A percentile compares a stretch with the other conserved stretches of the same genome.
These are phyloP conservation scores for Cercospora sp. DNA, from an alignment of 2,329 filamentous ascomycete genomes.

Conservation along the genomic window DNA sequence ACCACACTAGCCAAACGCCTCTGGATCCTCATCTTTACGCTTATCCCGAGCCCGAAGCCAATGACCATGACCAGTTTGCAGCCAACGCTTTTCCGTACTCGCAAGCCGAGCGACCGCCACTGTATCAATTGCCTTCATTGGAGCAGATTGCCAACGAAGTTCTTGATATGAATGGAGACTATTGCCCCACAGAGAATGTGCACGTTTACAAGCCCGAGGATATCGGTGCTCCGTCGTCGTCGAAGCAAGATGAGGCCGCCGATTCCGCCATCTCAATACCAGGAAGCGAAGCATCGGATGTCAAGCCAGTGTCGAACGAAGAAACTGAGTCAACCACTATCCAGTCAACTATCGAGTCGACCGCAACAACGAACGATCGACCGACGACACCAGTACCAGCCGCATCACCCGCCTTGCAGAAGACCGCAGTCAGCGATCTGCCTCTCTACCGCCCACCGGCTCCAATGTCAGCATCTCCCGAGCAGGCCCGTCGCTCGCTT, in stretches of 20 bases:
- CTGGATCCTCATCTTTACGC: constrained; percentile 28
- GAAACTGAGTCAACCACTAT: constrained; percentile 1
- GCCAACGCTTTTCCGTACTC: constrained; percentile 31
- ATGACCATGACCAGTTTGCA: constrained; percentile 11
- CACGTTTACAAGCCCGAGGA: constrained; percentile 27
- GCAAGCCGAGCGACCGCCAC: constrained; percentile 23
- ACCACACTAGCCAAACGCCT: constrained; percentile 23
- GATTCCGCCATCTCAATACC: constrained; percentile 36
- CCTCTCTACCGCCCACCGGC: constrained; percentile 37
- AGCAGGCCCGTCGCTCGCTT: constrained; percentile 31
- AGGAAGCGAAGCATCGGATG: constrained; percentile 27
- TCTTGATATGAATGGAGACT: constrained; percentile 39
- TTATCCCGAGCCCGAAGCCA: constrained; percentile 16
- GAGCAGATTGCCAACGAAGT: constrained; percentile 43
- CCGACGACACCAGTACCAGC: constrained; percentile 1
- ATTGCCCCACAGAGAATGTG: constrained; percentile 20
- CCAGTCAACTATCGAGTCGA: constrained; percentile 15
- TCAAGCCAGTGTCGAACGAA: constrained; percentile 10
- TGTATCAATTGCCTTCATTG: constrained; percentile 36
- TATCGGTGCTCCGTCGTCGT: constrained; percentile 17
- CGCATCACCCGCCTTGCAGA: constrained; percentile 18
- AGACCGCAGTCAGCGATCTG: constrained; percentile 22
- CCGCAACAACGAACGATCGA: background rate
- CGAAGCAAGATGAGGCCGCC: constrained; percentile 34
- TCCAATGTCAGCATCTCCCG: constrained; percentile 35